Evolutionary conservation across 2,329 filamentous ascomycete genomes (phyloP), one percentile per base, ranked within the genome.

Genomic region (Colletotrichum scovillei): DNA sequence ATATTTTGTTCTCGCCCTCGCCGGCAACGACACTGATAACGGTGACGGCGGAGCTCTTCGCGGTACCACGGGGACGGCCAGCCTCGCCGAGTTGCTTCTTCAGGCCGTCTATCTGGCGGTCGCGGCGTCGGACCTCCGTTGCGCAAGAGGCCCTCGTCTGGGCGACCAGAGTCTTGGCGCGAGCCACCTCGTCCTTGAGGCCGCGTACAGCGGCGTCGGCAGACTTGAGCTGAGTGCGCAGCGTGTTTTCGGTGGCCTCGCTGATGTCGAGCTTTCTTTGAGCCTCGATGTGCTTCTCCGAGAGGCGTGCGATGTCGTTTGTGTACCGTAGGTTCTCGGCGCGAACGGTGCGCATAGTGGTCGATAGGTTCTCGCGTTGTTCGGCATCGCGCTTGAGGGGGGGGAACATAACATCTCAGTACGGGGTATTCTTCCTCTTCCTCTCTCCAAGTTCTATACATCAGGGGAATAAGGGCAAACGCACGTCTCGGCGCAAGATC

Each of bases 71-170:
- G 76, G 88, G 91, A 75, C 91, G 89, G 59, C 88, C 90, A 79
- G 90, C 89, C 67, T 97, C 94, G 3, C 91, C 88, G 74, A 98
- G 88, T 80, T 98, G 95, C 77, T 92, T 93, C 86, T 98, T 98
- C 75, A 99, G 86, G 53, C 92, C 92, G 75, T 97, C 94, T 76
- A 98, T 92, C 82, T 98, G 94, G 57, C 95, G 88, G 80, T 99
- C 97, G 55, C 96, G 91, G 79, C 97, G 96, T 74, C 96, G 92
- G 58, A 98, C 90, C 79, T 99, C 97, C 76, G 95, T 97, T 63
- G 95, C 92, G 82, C 95, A 98, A 75, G 95, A 92, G 7, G 93
- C 91, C 74, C 96, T 92, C 2, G 97, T 93, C 82, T 98, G 96
- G 35, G 93, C 90, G 2, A 98, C 91, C 3, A 94, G 90, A 0